Conservation (phyloP, 2,329 filamentous ascomycete species). For the Curvularia spicifera region DNA sequence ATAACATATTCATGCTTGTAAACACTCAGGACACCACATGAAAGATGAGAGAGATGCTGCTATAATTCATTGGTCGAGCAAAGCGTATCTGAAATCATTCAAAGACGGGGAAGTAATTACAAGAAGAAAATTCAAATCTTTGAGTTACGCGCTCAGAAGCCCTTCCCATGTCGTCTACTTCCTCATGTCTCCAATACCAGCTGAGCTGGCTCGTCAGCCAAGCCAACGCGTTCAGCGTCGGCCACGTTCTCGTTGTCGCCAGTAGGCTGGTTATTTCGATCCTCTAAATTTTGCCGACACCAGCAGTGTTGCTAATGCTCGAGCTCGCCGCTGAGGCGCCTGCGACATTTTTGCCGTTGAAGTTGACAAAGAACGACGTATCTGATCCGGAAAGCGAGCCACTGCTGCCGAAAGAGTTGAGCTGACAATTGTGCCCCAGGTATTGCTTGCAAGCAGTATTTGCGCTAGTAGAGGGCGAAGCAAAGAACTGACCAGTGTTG, state of each 20-base stretch:
- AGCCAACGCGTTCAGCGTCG: constrained; percentile 36
- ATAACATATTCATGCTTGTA: neutral
- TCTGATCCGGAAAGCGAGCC: constrained; percentile 46
- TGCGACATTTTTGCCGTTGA: constrained; percentile 62
- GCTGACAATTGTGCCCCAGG: constrained; percentile 60
- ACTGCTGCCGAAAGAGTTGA: constrained; percentile 53
- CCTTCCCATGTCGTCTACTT: neutral
- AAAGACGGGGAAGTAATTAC: neutral
- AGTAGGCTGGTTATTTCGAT: constrained; percentile 36
- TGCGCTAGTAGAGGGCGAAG: constrained; percentile 28
- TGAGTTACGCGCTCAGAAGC: neutral
- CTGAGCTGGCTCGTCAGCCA: constrained; percentile 12
- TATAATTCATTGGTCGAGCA: neutral
- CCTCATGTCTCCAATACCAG: neutral
- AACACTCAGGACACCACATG: neutral
- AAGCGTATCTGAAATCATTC: neutral
- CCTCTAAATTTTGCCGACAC: constrained; percentile 32
- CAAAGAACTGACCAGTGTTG: constrained; percentile 51
- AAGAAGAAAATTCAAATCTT: neutral
- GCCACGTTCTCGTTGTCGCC: constrained; percentile 54
- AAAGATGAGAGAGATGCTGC: neutral
- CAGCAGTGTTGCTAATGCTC: constrained; percentile 30
- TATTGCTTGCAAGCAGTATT: constrained; percentile 52
- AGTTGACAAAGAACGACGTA: constrained; percentile 58
- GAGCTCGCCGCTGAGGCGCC: constrained; percentile 27